Evolutionary conservation across 495 filamentous ascomycete species (phyloP).

Genomic region (Talaromyces nanjingensis): DNA sequence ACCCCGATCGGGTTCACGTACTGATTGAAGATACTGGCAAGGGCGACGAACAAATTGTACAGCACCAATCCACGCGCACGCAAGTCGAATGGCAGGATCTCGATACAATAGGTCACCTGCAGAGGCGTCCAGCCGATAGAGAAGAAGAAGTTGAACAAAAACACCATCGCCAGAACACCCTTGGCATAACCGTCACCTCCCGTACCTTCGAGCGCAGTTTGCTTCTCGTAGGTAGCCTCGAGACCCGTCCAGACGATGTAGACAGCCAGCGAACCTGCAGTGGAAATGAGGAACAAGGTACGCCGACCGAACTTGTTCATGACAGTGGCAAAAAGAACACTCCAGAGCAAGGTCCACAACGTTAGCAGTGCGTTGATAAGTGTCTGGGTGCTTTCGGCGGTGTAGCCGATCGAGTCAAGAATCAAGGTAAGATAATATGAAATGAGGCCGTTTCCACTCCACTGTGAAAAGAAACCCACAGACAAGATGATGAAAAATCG

Average conservation of each 20-base stretch:
- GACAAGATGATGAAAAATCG: slow-evolving; percentile 50
- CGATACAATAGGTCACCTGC: slow-evolving; percentile 19
- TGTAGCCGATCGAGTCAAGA: slow-evolving; percentile 29
- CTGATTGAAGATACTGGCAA: background rate
- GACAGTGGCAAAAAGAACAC: slow-evolving; percentile 42
- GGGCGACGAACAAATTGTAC: slow-evolving; percentile 14
- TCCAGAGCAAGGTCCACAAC: slow-evolving; percentile 54
- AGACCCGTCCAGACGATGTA: slow-evolving; percentile 51
- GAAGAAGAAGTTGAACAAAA: slow-evolving; percentile 48
- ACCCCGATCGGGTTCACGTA: slow-evolving; percentile 36
- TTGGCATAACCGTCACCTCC: slow-evolving; percentile 27
- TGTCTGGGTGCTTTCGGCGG: slow-evolving; percentile 40
- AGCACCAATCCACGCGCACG: slow-evolving; percentile 20
- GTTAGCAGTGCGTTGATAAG: slow-evolving; percentile 57
- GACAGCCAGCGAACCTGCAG: slow-evolving; percentile 46
- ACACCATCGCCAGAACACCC: slow-evolving; percentile 51
- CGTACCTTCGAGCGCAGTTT: slow-evolving; percentile 38
- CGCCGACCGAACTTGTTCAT: slow-evolving; percentile 53
- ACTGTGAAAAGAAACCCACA: slow-evolving; percentile 25
- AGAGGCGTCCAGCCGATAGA: slow-evolving; percentile 31
- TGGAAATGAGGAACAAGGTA: slow-evolving; percentile 47
- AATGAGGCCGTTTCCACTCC: slow-evolving; percentile 33
- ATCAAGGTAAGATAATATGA: slow-evolving; percentile 35
- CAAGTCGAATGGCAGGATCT: slow-evolving; percentile 20
- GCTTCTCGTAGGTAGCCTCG: slow-evolving; percentile 46